Conservation (phyloP, 495 filamentous ascomycete genomes). For the Aspergillus haitiensis region DNA sequence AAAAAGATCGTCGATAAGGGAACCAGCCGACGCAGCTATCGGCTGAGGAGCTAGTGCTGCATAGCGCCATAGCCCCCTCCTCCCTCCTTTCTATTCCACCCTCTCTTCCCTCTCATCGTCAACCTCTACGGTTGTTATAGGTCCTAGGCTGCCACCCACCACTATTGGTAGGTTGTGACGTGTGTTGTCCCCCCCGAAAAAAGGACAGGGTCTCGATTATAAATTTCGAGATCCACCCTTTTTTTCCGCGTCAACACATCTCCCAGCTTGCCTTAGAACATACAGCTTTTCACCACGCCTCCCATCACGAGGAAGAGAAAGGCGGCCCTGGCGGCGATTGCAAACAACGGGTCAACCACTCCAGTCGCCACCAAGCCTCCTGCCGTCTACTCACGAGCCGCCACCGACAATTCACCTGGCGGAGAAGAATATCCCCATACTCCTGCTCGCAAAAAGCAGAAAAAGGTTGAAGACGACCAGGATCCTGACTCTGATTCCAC, state of each 20-base stretch:
- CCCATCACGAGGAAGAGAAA: constrained; percentile 81
- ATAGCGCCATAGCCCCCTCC: constrained; percentile 15
- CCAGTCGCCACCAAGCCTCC: constrained; percentile 41
- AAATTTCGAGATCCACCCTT: constrained; percentile 22
- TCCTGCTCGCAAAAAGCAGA: constrained; percentile 21
- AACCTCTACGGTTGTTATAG: not conserved
- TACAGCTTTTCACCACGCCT: constrained; percentile 58
- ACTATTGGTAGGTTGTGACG: constrained; percentile 26
- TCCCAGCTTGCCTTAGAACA: constrained; percentile 16
- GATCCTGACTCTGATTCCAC: constrained; percentile 6
- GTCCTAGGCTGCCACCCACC: constrained; percentile 6
- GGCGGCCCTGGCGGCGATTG: constrained; percentile 72
- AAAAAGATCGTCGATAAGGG: constrained; percentile 18
- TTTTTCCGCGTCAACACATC: constrained; percentile 25
- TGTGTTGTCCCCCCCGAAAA: constrained; percentile 29
- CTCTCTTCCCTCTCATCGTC: not conserved
- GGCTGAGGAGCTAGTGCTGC: constrained; percentile 14
- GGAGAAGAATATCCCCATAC: constrained; percentile 4
- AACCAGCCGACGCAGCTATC: constrained; percentile 13
- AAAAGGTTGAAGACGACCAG: constrained; percentile 10
- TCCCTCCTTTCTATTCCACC: not conserved
- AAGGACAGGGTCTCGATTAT: constrained; percentile 26
- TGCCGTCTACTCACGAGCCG: constrained; percentile 30
- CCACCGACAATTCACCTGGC: constrained; percentile 28
- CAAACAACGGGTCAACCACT: constrained; percentile 46